Evolutionary conservation across 2,329 filamentous ascomycete species (phyloP).

Genomic region (Cladosporium phlei): DNA sequence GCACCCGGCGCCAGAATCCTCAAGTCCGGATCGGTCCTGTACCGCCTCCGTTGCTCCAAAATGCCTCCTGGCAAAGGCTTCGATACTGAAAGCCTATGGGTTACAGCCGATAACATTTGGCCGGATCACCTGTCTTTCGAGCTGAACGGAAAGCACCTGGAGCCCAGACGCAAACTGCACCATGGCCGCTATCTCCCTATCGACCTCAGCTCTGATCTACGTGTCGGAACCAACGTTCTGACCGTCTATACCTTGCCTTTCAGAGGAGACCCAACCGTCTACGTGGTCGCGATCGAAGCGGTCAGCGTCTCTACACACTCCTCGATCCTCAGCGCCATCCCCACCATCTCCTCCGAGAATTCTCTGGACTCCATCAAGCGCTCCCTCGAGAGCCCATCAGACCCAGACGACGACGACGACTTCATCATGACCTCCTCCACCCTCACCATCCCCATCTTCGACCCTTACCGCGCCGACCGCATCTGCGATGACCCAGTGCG

Average conservation of each 20-base stretch:
- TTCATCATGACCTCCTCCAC: constrained; percentile 37
- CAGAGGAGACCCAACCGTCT: constrained; percentile 39
- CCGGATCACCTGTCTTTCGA: constrained; percentile 64
- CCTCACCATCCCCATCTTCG: constrained; percentile 42
- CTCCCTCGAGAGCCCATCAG: constrained; percentile 32
- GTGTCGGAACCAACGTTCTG: constrained; percentile 58
- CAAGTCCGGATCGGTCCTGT: constrained; percentile 53
- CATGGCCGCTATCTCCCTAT: constrained; percentile 71
- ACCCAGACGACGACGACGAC: constrained; percentile 53
- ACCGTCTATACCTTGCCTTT: constrained; percentile 43
- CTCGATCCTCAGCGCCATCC: constrained; percentile 34
- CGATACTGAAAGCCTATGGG: constrained; percentile 54
- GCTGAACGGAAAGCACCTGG: constrained; percentile 54
- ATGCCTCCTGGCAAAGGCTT: constrained; percentile 29
- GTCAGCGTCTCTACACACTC: constrained; percentile 51
- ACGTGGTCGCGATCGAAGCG: constrained; percentile 65
- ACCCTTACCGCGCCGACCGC: constrained; percentile 41
- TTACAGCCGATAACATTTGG: constrained; percentile 62
- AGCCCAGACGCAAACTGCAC: constrained; percentile 64
- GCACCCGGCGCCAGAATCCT: constrained; percentile 26
- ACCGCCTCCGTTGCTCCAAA: constrained; percentile 65
- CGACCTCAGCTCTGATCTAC: constrained; percentile 63
- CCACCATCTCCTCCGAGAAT: constrained; percentile 38
- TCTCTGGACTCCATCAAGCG: constrained; percentile 58
- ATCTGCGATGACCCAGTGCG: constrained; percentile 70